Conservation (phyloP, 768 basidiomycete species). For the Boletus coccyginus region DNA sequence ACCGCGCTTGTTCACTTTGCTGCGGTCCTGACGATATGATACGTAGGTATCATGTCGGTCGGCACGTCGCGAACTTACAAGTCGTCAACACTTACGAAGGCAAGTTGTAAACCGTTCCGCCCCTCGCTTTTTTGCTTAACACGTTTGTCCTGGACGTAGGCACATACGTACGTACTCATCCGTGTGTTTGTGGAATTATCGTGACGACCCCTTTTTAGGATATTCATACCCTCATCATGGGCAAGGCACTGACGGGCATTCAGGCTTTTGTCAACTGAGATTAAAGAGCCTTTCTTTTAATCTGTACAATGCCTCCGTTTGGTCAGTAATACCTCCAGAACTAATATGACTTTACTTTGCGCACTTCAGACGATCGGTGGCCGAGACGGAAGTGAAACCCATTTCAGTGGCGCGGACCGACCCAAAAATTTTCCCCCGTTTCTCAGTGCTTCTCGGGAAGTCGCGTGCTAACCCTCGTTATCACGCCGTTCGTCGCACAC, state of each 20-base stretch:
- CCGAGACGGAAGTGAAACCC: neutral
- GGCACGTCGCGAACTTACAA: conserved; percentile 93
- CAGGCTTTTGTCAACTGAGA: conserved; percentile 72
- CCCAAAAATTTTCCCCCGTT: neutral
- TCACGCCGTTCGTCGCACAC: neutral
- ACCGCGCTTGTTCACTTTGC: neutral
- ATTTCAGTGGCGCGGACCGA: neutral
- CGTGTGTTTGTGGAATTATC: neutral
- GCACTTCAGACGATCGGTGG: neutral
- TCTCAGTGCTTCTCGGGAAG: neutral
- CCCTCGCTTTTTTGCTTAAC: neutral
- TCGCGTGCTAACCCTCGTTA: neutral
- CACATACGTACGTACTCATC: conserved; percentile 48
- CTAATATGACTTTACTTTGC: neutral
- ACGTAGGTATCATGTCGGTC: conserved; percentile 83
- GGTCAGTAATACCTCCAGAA: neutral
- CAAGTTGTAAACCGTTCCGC: conserved; percentile 23
- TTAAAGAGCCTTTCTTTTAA: neutral
- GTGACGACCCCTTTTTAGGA: conserved; percentile 47
- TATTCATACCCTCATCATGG: conserved; percentile 88
- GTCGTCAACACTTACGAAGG: conserved; percentile 98
- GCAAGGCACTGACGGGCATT: conserved; percentile 88
- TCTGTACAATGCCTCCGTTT: neutral
- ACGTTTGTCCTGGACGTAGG: conserved; percentile 33
- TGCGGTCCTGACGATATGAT: neutral